Percentiles rank a stretch among this genome's conserved stretches.
Evolutionary conservation across 108 stramenopile species (phyloP).

Genomic region (Cyclostephanos tholiformis): DNA sequence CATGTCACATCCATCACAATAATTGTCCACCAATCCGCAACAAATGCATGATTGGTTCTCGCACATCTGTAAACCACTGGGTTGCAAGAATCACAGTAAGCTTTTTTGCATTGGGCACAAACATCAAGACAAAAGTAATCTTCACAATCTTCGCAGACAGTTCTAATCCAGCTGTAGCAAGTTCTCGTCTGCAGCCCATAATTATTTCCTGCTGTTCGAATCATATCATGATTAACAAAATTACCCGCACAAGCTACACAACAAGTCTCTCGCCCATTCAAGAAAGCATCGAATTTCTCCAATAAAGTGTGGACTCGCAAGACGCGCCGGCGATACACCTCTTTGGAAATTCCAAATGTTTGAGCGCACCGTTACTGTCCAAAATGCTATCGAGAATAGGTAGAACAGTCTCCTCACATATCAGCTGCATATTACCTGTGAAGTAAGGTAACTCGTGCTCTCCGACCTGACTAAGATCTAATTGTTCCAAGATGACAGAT

Average conservation of each 20-base stretch:
- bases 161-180: not conserved
- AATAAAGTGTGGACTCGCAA: not conserved
- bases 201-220: not conserved
- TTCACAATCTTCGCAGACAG: not conserved
- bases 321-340: not conserved
- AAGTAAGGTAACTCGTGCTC: not conserved
- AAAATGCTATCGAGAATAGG: constrained; percentile 10
- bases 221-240: not conserved
- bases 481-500: constrained; percentile 1
- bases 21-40: not conserved
- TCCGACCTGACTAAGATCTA: constrained; percentile 5
- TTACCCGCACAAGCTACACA: not conserved
- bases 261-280: not conserved
- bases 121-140: not conserved
- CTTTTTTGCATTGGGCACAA: not conserved
- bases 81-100: constrained; percentile 1
- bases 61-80: not conserved
- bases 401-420: constrained; percentile 2
- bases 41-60: not conserved
- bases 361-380: not conserved
- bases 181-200: not conserved
- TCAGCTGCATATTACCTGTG: not conserved
- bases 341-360: constrained; percentile 7
- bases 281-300: too few relatives aligned
- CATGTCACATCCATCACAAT: not conserved